Evolutionary conservation across 768 basidiomycete genomes (phyloP).

Genomic region (Lentinula edodes): DNA sequence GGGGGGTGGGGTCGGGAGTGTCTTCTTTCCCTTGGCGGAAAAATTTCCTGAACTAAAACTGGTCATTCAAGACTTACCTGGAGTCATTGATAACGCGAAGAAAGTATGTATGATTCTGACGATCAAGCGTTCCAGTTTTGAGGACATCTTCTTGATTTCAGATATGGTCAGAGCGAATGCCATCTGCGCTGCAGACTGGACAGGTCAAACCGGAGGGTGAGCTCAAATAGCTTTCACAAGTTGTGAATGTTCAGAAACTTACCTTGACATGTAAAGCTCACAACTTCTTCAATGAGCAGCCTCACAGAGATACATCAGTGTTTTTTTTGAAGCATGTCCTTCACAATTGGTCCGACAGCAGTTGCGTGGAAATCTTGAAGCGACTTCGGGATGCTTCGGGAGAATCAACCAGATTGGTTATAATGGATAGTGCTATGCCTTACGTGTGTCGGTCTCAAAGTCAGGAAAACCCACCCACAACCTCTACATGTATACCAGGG

Average conservation of each 20-base stretch:
- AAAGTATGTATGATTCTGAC: background rate
- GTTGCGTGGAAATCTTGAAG: constrained; percentile 32
- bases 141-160: background rate
- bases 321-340: constrained; percentile 43
- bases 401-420: constrained; percentile 24
- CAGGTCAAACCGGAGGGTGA: constrained; percentile 18
- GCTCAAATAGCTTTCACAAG: background rate
- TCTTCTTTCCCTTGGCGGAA: constrained; percentile 6
- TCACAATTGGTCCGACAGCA: constrained; percentile 49
- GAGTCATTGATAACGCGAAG: constrained; percentile 7
- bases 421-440: constrained; percentile 35
- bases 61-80: constrained; percentile 12
- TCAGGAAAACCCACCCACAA: constrained; percentile 2
- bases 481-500: constrained; percentile 15
- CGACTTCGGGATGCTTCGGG: constrained; percentile 34
- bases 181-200: constrained; percentile 15
- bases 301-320: constrained; percentile 28
- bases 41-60: constrained; percentile 7
- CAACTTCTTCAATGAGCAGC: constrained; percentile 47
- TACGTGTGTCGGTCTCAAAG: constrained; percentile 24
- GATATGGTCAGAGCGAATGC: constrained; percentile 18
- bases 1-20: constrained; percentile 11
- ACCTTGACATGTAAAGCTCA: constrained; percentile 25
- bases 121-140: no score
- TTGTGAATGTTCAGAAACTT: background rate